phyloP scores from a whole-genome alignment of 805 yeast species.

The Sungouiella blattae region DNA sequence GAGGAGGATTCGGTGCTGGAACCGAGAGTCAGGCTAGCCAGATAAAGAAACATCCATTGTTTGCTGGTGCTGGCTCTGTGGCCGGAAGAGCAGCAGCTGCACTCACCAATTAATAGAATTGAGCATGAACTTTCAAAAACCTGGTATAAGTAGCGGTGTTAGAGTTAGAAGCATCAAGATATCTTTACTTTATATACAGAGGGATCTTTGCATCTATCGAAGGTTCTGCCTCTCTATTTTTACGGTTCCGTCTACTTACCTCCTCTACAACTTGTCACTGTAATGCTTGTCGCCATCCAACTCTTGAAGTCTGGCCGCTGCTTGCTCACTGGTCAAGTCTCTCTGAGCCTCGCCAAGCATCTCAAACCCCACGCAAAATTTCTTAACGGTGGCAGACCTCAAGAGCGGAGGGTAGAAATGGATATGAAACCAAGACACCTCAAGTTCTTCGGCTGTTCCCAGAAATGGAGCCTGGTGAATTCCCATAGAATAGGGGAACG shows the following conservation, averaged over 20 bases:
- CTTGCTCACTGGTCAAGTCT: slow-evolving; percentile 63
- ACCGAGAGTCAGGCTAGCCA: slow-evolving; percentile 6
- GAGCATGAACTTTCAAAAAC: not conserved
- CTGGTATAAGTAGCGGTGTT: not conserved
- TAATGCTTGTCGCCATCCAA: slow-evolving; percentile 39
- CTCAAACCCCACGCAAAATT: slow-evolving; percentile 74
- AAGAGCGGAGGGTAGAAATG: slow-evolving; percentile 78
- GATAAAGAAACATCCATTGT: slow-evolving; percentile 19
- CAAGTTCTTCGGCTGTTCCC: slow-evolving; percentile 38
- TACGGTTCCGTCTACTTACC: not conserved
- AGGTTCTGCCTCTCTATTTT: not conserved
- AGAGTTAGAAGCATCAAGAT: no score
- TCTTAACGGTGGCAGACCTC: slow-evolving; percentile 70
- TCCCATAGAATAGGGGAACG: slow-evolving; percentile 82
- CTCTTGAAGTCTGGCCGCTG: slow-evolving; percentile 52
- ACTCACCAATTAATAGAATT: slow-evolving; percentile 28
- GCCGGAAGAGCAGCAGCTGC: slow-evolving; percentile 31
- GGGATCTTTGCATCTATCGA: no score
- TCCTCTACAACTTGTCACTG: slow-evolving; percentile 2
- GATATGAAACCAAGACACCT: slow-evolving; percentile 56
- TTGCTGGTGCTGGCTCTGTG: slow-evolving; percentile 35
- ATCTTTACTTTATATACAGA: no score
- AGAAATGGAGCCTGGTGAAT: slow-evolving; percentile 69
- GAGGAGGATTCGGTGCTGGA: slow-evolving; percentile 39
- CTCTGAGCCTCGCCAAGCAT: slow-evolving; percentile 68